Conservation (phyloP, 2,329 filamentous ascomycete genomes). For the Bipolaris gigantea region DNA sequence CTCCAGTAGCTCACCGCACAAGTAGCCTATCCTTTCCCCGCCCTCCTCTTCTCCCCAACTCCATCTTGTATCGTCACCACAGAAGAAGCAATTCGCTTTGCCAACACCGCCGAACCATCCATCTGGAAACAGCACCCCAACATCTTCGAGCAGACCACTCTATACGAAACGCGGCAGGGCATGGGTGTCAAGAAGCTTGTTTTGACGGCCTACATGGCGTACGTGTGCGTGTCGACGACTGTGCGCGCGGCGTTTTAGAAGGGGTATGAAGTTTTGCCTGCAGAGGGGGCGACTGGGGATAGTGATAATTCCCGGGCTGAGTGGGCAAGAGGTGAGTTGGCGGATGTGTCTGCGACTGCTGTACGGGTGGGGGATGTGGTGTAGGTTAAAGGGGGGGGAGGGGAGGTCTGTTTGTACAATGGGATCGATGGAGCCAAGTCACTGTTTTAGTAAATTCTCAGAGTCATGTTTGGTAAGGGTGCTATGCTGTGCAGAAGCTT, state of each 20-base stretch:
- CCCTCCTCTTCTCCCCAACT: no score
- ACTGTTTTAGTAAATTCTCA: no score
- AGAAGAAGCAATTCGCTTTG: neutral
- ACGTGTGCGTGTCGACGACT: constrained; percentile 66
- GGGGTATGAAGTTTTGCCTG: constrained; percentile 66
- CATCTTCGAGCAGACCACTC: constrained; percentile 62
- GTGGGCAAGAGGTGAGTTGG: constrained; percentile 62
- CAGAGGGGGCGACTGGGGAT: constrained; percentile 66
- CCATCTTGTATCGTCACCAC: no score
- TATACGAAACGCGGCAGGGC: constrained; percentile 58
- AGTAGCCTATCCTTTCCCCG: constrained; percentile 7
- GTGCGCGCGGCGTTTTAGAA: constrained; percentile 62
- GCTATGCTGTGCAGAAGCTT: no score
- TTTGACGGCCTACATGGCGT: constrained; percentile 65
- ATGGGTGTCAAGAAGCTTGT: constrained; percentile 63
- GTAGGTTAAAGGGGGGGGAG: constrained; percentile 7
- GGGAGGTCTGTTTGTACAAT: no score
- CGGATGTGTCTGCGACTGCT: constrained; percentile 65
- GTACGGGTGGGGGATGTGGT: constrained; percentile 56
- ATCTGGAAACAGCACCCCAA: constrained; percentile 62
- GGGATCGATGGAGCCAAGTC: no score
- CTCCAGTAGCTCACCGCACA: constrained; percentile 61
- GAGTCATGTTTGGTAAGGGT: no score
- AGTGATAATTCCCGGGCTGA: constrained; percentile 66
- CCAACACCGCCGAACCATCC: constrained; percentile 54